phyloP scores from a whole-genome alignment of 805 yeast genomes.

The Lipomyces oligophaga region DNA sequence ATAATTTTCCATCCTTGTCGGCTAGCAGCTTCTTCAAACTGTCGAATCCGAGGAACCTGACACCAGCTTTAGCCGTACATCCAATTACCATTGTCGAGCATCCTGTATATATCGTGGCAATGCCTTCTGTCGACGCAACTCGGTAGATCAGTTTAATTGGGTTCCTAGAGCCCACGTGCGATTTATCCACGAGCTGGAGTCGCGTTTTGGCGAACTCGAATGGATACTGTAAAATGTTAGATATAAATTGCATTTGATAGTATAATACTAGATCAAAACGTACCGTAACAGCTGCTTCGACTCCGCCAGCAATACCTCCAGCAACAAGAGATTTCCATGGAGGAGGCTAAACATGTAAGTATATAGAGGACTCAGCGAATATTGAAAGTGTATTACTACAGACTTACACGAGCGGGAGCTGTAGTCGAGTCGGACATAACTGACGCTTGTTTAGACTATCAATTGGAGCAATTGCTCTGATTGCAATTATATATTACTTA shows the following conservation, averaged over 20 bases:
- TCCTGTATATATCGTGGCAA: conserved; percentile 79
- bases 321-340: conserved; percentile 44
- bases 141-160: conserved; percentile 77
- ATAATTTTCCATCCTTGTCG: conserved; percentile 80
- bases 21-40: conserved; percentile 70
- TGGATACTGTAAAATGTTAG: conserved; percentile 51
- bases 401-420: neutral
- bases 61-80: conserved; percentile 94
- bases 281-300: conserved; percentile 75
- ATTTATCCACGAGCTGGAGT: conserved; percentile 58
- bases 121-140: conserved; percentile 74
- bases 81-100: conserved; percentile 97
- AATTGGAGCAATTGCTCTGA: no score
- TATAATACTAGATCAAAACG: conserved; percentile 6
- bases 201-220: conserved; percentile 96
- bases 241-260: neutral
- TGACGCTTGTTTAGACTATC: no score
- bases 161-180: conserved; percentile 42
- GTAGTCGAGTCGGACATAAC: no score
- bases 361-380: no score
- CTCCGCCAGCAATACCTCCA: conserved; percentile 46
- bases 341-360: no score
- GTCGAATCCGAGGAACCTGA: conserved; percentile 89
- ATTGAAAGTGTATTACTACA: no score
- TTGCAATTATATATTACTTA: no score